A percentile compares a stretch with the other conserved stretches of the same genome.
Conservation (phyloP, 2,329 filamentous ascomycete species). For the Nemania serpens region DNA sequence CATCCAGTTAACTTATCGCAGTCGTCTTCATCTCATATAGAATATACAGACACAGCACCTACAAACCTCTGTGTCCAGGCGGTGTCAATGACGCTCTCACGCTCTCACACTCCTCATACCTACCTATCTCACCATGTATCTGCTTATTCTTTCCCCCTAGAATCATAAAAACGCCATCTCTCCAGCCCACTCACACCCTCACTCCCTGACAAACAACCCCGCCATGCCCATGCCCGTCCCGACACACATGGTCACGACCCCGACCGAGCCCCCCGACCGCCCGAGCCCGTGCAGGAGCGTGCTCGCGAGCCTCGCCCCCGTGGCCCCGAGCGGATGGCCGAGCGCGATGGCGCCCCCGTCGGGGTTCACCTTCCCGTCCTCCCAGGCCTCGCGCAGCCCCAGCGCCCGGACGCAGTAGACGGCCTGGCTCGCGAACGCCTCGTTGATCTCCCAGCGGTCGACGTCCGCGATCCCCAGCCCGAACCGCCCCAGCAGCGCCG, state of each 20-base stretch:
- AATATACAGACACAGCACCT: no score
- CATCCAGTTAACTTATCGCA: no score
- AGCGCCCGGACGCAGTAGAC: slow-evolving; percentile 74
- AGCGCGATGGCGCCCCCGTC: slow-evolving; percentile 94
- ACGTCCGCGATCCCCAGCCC: slow-evolving; percentile 73
- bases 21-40: no score
- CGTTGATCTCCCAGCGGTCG: slow-evolving; percentile 91
- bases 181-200: slow-evolving; percentile 28
- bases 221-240: slow-evolving; percentile 82
- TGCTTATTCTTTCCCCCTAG: no score
- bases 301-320: slow-evolving; percentile 78
- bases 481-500: slow-evolving; percentile 72
- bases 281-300: slow-evolving; percentile 70
- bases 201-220: slow-evolving; percentile 68
- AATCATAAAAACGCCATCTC: neutral
- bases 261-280: slow-evolving; percentile 73
- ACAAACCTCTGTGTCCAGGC: no score
- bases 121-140: no score
- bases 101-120: no score
- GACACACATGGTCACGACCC: slow-evolving; percentile 90
- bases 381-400: slow-evolving; percentile 65
- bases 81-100: no score
- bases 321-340: slow-evolving; percentile 89
- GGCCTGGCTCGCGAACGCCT: slow-evolving; percentile 72
- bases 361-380: slow-evolving; percentile 78